Percentiles rank a stretch among this genome's conserved stretches.
Evolutionary conservation across 2,329 filamentous ascomycete species (phyloP).

Genomic region (Cordyceps farinosa): DNA sequence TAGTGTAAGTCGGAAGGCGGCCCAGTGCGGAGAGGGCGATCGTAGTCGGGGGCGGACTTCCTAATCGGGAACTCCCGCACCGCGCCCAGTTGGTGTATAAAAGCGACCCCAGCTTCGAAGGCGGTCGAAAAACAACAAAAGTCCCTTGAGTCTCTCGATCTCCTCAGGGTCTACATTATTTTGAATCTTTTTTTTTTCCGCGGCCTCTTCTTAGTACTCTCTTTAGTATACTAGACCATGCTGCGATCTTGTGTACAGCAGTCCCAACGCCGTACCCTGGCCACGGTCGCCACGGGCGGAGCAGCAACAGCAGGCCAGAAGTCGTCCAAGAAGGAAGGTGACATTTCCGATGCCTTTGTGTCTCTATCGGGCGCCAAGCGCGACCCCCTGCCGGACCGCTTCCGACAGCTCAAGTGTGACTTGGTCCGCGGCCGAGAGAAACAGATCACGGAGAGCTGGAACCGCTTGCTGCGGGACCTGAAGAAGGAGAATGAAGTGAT

Average conservation of each 20-base stretch:
- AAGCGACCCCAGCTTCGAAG: slow-evolving; percentile 14
- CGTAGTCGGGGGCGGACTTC: slow-evolving; percentile 26
- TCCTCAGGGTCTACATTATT: neutral
- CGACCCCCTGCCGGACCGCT: slow-evolving; percentile 51
- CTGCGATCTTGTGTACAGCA: slow-evolving; percentile 11
- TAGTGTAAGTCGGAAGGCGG: neutral
- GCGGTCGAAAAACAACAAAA: neutral
- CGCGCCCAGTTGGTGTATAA: slow-evolving; percentile 18
- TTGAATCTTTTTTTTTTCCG: neutral
- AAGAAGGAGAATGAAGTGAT: slow-evolving; percentile 46
- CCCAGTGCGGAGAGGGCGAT: too few relatives aligned
- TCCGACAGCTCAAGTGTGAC: slow-evolving; percentile 52
- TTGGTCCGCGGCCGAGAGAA: slow-evolving; percentile 49
- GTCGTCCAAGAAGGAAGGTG: slow-evolving; percentile 50
- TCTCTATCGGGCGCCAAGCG: slow-evolving; percentile 50
- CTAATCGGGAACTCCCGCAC: slow-evolving; percentile 29
- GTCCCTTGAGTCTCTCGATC: neutral
- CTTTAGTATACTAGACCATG: neutral
- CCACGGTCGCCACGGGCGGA: slow-evolving; percentile 19
- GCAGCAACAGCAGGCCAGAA: slow-evolving; percentile 18
- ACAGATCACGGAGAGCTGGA: slow-evolving; percentile 46
- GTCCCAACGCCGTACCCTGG: slow-evolving; percentile 20
- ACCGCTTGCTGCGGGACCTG: slow-evolving; percentile 43
- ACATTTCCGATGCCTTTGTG: slow-evolving; percentile 60
- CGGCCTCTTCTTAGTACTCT: neutral